Evolutionary conservation across 306 rosid genomes (phyloP), one percentile per base, ranked within the genome.

Genomic region (Prunus fruticosa): DNA sequence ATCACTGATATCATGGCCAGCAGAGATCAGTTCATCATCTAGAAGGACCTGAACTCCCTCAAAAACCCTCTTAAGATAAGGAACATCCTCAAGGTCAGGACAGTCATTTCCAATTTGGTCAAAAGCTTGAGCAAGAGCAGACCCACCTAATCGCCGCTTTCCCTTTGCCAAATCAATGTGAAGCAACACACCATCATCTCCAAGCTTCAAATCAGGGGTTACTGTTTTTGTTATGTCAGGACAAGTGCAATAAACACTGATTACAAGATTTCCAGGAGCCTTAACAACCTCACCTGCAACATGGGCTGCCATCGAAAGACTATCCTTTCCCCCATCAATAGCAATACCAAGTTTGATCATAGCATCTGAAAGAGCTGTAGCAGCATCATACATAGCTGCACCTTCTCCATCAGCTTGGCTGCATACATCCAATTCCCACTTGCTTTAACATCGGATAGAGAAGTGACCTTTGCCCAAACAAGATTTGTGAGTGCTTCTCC

Each of bases 391-490:
- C 95, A 91, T 91, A 19, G 93, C 91, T 49, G 97, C 95, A 63
- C 98, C 97, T 85, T 93, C 98, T 74, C 97, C 98, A 63, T 88
- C 95, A 64, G 95, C 86, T 93, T 93, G 65, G 98, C 98, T 61
- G 97, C 98, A 64, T 89, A 93, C 97, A 93, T 93, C 98, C 97
- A 93, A 77, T 91, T 91, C 68, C 97, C 98, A 65, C 98, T 93
- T 4, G 97, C 97, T 83, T 91, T 93, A 80, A 93, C 89, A 83
- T 93, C 98, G 73, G 97, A 91, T 47, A 93, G 90, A 50, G 91
- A 80, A 77, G 96, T 88, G 63, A 91, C 87, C 84, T 89, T 88
- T 1, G 98, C 98, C 97, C 98, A 91, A 69, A 93, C 93, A 77
- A 93, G 97, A 82, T 93, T 91, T 75, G 98, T 93, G 49, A 93